These are phyloP conservation scores for Nigrograna mackinnonii DNA, from an alignment of 2,329 filamentous ascomycete species.

Conservation along the genomic window DNA sequence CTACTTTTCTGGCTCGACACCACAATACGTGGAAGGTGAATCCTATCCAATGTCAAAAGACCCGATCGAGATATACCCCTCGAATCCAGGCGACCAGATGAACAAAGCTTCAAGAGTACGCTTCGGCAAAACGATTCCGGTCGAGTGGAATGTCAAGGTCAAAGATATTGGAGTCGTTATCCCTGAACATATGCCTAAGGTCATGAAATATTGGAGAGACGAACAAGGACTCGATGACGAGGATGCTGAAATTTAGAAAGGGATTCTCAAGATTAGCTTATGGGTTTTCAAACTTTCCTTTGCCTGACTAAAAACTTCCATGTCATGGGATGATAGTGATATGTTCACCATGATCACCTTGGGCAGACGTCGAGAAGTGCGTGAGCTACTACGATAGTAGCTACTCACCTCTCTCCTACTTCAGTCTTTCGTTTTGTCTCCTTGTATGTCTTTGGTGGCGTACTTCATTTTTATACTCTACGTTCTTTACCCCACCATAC, in stretches of 20 bases:
- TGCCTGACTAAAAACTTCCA: too few relatives aligned
- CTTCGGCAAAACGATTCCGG: slow-evolving; percentile 44
- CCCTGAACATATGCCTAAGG: slow-evolving; percentile 20
- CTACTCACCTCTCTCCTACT: too few relatives aligned
- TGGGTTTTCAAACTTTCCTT: too few relatives aligned
- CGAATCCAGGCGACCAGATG: slow-evolving; percentile 22
- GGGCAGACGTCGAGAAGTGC: too few relatives aligned
- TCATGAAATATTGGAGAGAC: slow-evolving; percentile 14
- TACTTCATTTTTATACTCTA: too few relatives aligned
- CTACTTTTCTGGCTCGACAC: slow-evolving; percentile 17
- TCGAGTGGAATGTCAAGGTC: slow-evolving; percentile 50
- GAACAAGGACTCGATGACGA: slow-evolving; percentile 3
- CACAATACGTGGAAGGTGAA: slow-evolving; percentile 25
- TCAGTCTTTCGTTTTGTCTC: too few relatives aligned
- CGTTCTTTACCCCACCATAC: too few relatives aligned
- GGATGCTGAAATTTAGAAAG: neutral
- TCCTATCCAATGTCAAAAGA: slow-evolving; percentile 39
- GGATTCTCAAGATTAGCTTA: too few relatives aligned
- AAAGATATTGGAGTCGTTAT: slow-evolving; percentile 44
- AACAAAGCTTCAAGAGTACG: slow-evolving; percentile 42
- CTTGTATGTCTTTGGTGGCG: too few relatives aligned
- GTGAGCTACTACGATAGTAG: too few relatives aligned
- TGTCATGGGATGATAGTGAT: too few relatives aligned
- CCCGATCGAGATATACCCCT: slow-evolving; percentile 38
- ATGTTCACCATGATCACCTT: too few relatives aligned